Percentiles rank a stretch among this genome's conserved stretches.
Evolutionary conservation across 768 basidiomycete genomes (phyloP).

Genomic region (Boletus tomentosulus): DNA sequence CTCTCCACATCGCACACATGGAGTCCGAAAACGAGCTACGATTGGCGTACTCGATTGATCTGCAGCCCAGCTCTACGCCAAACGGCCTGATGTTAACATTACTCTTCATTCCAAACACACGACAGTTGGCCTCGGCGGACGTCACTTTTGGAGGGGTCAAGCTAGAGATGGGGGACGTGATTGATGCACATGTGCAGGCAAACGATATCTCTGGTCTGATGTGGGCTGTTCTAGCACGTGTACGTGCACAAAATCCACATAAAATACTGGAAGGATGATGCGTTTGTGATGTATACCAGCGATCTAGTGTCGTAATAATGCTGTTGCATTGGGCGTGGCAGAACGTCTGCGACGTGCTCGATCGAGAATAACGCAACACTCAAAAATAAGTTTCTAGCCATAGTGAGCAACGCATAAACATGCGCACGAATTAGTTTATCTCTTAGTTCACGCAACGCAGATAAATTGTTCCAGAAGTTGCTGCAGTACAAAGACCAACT

Average conservation of each 20-base stretch:
- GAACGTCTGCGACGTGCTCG: too few species aligned
- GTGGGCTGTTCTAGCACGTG: slow-evolving; percentile 53
- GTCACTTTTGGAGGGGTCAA: slow-evolving; percentile 51
- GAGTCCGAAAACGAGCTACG: slow-evolving; percentile 76
- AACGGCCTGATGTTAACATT: slow-evolving; percentile 48
- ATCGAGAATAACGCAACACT: too few species aligned
- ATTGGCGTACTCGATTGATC: slow-evolving; percentile 55
- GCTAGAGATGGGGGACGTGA: slow-evolving; percentile 52
- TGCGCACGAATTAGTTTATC: too few species aligned
- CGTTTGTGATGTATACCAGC: background rate
- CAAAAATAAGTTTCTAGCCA: too few species aligned
- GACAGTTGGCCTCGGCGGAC: slow-evolving; percentile 57
- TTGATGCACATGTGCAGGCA: slow-evolving; percentile 58
- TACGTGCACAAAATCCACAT: slow-evolving; percentile 15
- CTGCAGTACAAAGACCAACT: too few species aligned
- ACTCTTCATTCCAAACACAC: slow-evolving; percentile 68
- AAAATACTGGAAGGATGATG: background rate
- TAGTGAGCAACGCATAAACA: too few species aligned
- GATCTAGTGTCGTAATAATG: too few species aligned
- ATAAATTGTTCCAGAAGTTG: too few species aligned
- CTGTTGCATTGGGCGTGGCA: background rate
- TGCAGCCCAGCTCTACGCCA: slow-evolving; percentile 20
- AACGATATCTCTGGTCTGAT: slow-evolving; percentile 66
- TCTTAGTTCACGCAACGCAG: too few species aligned
- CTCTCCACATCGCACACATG: slow-evolving; percentile 53